Evolutionary conservation across 2,329 filamentous ascomycete genomes (phyloP).

Genomic region (Ceratocystis eucalypticola): DNA sequence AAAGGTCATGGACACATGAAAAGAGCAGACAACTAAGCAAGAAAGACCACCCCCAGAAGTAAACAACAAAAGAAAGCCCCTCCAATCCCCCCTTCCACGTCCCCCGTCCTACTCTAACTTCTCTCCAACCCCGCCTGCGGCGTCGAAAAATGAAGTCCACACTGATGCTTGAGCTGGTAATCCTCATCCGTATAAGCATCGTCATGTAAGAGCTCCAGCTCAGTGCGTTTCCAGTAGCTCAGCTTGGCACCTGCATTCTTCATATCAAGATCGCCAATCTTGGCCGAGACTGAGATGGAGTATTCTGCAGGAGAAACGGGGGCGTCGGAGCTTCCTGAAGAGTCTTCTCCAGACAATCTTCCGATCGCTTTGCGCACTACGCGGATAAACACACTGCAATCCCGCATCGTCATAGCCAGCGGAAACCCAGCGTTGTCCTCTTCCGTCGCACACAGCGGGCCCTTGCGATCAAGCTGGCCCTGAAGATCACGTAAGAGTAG

Average conservation of each 20-base stretch:
- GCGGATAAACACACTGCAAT: constrained; percentile 62
- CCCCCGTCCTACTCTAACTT: background rate
- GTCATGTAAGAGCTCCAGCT: constrained; percentile 47
- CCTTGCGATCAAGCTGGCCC: constrained; percentile 31
- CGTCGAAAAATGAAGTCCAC: constrained; percentile 13
- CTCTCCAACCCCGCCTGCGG: constrained; percentile 7
- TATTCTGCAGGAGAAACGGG: constrained; percentile 20
- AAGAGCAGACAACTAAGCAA: background rate
- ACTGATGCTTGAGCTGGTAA: constrained; percentile 15
- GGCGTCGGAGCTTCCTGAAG: background rate
- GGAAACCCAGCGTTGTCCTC: constrained; percentile 38
- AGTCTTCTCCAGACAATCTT: too few species aligned
- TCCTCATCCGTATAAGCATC: constrained; percentile 50
- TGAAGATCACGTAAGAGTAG: constrained; percentile 28
- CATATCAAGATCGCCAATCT: constrained; percentile 60
- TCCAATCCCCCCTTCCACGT: background rate
- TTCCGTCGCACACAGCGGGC: constrained; percentile 32
- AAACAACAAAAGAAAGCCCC: background rate
- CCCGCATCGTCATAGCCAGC: constrained; percentile 66
- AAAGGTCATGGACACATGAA: background rate
- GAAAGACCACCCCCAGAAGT: background rate
- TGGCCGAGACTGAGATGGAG: constrained; percentile 20
- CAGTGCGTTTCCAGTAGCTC: constrained; percentile 52
- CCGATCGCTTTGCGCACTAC: constrained; percentile 27
- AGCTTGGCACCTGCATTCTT: constrained; percentile 56